These are phyloP conservation scores for Tephrocybe sp. DNA, from an alignment of 768 basidiomycete species.

Conservation along the genomic window DNA sequence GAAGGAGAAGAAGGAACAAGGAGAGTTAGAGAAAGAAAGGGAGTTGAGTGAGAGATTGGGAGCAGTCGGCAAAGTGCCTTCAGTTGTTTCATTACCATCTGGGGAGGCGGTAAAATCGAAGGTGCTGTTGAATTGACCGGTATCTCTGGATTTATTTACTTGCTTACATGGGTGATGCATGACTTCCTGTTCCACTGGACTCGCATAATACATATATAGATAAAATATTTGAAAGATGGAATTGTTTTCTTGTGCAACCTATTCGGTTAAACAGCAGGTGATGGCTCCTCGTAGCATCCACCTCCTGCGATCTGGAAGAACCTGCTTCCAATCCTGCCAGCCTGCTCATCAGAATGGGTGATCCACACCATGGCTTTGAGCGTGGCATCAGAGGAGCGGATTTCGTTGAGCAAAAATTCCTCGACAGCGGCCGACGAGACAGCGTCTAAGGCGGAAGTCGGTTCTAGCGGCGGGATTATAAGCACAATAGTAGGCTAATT, in stretches of 20 bases:
- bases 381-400: constrained; percentile 45
- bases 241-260: no score
- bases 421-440: constrained; percentile 69
- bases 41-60: constrained; percentile 21
- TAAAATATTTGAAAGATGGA: no score
- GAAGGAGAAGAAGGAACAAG: constrained; percentile 21
- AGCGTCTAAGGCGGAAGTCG: constrained; percentile 85
- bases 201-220: no score
- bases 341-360: constrained; percentile 85
- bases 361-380: constrained; percentile 85
- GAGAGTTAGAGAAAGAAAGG: constrained; percentile 2
- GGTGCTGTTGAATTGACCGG: neutral
- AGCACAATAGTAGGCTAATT: neutral
- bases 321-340: constrained; percentile 68
- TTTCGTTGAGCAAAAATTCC: constrained; percentile 49
- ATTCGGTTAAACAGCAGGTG: constrained; percentile 14
- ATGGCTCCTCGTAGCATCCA: constrained; percentile 42
- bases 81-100: neutral
- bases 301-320: constrained; percentile 51
- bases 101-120: neutral
- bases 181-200: no score
- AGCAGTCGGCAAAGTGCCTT: constrained; percentile 4
- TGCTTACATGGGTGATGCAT: no score
- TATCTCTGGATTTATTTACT: neutral
- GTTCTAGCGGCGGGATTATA: constrained; percentile 53